Conservation (phyloP, 2,329 filamentous ascomycete species). For the Scleromitrula shiraiana region DNA sequence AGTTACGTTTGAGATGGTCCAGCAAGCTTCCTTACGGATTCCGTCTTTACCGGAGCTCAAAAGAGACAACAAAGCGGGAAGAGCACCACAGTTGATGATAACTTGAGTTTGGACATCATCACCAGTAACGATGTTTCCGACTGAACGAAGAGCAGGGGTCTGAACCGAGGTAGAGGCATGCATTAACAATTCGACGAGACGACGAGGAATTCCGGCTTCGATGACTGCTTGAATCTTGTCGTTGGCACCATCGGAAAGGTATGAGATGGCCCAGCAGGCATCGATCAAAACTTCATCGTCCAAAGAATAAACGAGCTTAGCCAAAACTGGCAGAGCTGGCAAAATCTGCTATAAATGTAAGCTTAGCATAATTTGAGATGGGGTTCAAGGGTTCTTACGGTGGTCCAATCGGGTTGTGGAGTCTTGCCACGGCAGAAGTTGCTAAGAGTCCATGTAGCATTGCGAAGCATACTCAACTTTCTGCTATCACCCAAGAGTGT, state of each 20-base stretch:
- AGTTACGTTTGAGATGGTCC: slow-evolving; percentile 99
- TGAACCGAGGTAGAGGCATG: slow-evolving; percentile 97
- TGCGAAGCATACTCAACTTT: slow-evolving; percentile 97
- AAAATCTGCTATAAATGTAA: slow-evolving; percentile 58
- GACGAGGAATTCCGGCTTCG: slow-evolving; percentile 92
- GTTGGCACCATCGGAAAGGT: slow-evolving; percentile 94
- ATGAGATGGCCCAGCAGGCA: slow-evolving; percentile 99
- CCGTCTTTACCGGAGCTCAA: slow-evolving; percentile 97
- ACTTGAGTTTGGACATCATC: slow-evolving; percentile 99
- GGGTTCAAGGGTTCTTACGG: slow-evolving; percentile 49
- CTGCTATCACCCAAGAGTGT: slow-evolving; percentile 90
- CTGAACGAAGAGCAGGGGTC: slow-evolving; percentile 91
- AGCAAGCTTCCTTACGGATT: slow-evolving; percentile 98
- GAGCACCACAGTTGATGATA: slow-evolving; percentile 95
- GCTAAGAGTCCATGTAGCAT: slow-evolving; percentile 97
- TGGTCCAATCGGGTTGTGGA: slow-evolving; percentile 95
- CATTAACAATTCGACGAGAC: slow-evolving; percentile 94
- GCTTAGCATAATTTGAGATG: slow-evolving; percentile 17
- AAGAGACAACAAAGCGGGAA: slow-evolving; percentile 86
- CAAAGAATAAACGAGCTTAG: slow-evolving; percentile 96
- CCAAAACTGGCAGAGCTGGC: slow-evolving; percentile 85
- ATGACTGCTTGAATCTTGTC: slow-evolving; percentile 99
- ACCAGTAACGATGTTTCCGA: slow-evolving; percentile 97
- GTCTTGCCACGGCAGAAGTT: slow-evolving; percentile 99
- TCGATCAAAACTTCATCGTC: slow-evolving; percentile 98